Percentiles rank a stretch among this genome's conserved stretches.
Conservation (phyloP, 2,329 filamentous ascomycete species). For the Trichoderma sp. region DNA sequence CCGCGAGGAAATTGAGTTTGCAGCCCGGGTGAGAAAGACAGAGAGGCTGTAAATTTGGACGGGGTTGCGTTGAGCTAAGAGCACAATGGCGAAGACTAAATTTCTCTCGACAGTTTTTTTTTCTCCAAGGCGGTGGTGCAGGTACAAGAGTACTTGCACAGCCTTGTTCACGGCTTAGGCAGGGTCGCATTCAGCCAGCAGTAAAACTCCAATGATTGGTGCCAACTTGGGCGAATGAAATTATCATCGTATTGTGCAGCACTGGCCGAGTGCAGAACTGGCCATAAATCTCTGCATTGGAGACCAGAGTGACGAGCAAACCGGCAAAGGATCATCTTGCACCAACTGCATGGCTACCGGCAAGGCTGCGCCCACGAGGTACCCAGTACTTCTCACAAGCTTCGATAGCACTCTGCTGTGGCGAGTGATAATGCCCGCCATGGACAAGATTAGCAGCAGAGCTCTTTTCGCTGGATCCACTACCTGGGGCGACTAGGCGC, state of each 20-base stretch:
- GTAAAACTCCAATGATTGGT: not conserved
- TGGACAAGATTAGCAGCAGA: not conserved
- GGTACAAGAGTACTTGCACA: constrained; percentile 22
- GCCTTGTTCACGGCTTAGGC: not conserved
- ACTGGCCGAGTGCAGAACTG: accelerated
- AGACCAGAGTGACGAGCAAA: not conserved
- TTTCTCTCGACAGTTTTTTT: constrained; percentile 12
- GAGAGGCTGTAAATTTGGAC: constrained; percentile 4
- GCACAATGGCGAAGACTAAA: constrained; percentile 12
- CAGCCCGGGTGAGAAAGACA: not conserved
- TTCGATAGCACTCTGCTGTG: not conserved
- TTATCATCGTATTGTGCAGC: not conserved
- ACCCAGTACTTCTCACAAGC: not conserved
- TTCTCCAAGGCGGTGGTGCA: constrained; percentile 9
- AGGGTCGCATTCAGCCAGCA: not conserved
- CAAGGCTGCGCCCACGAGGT: not conserved
- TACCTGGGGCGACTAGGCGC: not conserved
- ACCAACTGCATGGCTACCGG: not conserved
- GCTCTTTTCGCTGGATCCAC: constrained; percentile 1
- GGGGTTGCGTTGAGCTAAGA: constrained; percentile 18
- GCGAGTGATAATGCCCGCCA: not conserved
- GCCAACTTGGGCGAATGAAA: not conserved
- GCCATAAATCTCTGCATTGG: not conserved
- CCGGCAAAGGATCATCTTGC: not conserved
- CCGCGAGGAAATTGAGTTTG: constrained; percentile 3